phyloP scores from a whole-genome alignment of 1,139 yeast species.

The Suhomyces bolitotheri region DNA sequence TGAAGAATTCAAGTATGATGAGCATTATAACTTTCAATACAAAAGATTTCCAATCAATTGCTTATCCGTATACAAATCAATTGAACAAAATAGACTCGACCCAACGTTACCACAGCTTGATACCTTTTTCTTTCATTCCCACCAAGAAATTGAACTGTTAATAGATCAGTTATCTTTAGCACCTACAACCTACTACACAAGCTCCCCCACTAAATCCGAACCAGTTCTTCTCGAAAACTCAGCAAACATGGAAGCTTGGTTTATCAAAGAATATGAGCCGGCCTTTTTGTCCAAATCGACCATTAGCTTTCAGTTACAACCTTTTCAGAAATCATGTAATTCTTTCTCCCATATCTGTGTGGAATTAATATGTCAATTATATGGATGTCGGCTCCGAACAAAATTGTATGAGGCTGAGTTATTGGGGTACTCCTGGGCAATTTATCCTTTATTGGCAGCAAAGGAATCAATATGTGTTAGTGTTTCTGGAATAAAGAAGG shows the following conservation, averaged over 20 bases:
- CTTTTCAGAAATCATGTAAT: background rate
- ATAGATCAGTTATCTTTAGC: background rate
- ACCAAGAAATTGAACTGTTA: conserved; percentile 9
- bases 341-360: conserved; percentile 33
- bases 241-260: conserved; percentile 51
- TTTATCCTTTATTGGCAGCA: conserved; percentile 52
- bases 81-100: background rate
- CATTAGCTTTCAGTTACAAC: conserved; percentile 41
- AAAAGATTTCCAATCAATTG: conserved; percentile 14
- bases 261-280: conserved; percentile 28
- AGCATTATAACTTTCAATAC: conserved; percentile 23
- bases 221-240: conserved; percentile 20
- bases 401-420: conserved; percentile 51
- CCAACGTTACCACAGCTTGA: conserved; percentile 7
- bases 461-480: conserved; percentile 50
- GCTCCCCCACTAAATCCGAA: conserved; percentile 1
- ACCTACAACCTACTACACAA: background rate
- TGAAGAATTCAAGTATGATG: conserved; percentile 13
- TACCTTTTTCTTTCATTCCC: conserved; percentile 7
- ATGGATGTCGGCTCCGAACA: conserved; percentile 40
- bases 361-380: conserved; percentile 51
- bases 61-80: conserved; percentile 4
- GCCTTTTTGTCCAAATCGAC: conserved; percentile 26
- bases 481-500: conserved; percentile 48
- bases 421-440: conserved; percentile 55